Conservation (phyloP, 179 eudicot species). For the Pouteria campechiana region DNA sequence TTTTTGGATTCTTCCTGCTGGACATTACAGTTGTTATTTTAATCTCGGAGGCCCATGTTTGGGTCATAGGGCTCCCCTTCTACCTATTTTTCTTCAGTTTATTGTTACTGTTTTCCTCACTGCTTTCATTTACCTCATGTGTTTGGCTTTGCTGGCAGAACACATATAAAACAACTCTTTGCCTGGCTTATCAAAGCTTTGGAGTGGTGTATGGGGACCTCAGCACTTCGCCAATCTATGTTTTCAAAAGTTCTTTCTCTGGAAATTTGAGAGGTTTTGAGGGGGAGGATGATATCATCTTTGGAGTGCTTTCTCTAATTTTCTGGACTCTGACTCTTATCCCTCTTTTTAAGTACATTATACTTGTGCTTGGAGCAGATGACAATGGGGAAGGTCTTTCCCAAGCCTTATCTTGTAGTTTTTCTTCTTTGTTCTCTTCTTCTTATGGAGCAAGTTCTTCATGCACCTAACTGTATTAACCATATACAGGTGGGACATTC, state of each 20-base stretch:
- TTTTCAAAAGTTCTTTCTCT: constrained; percentile 32
- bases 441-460: too few species aligned
- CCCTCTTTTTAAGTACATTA: constrained; percentile 34
- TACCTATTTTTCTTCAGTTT: too few species aligned
- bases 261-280: constrained; percentile 16
- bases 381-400: constrained; percentile 41
- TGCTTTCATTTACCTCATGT: too few species aligned
- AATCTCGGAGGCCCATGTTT: too few species aligned
- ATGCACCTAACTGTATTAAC: too few species aligned
- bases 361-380: constrained; percentile 32
- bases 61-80: too few species aligned
- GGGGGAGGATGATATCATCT: constrained; percentile 27
- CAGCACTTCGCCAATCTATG: constrained; percentile 34
- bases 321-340: constrained; percentile 40
- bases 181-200: constrained; percentile 39
- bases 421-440: too few species aligned
- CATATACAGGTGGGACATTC: constrained; percentile 50
- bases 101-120: too few species aligned
- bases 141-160: constrained; percentile 12
- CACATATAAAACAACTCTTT: constrained; percentile 13
- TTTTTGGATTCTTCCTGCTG: too few species aligned
- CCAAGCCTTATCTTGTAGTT: too few species aligned
- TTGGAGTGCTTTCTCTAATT: constrained; percentile 40
- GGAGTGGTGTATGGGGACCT: constrained; percentile 48
- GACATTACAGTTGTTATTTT: too few species aligned